Conservation (phyloP, 306 rosid genomes). For the Carpinus fangiana region DNA sequence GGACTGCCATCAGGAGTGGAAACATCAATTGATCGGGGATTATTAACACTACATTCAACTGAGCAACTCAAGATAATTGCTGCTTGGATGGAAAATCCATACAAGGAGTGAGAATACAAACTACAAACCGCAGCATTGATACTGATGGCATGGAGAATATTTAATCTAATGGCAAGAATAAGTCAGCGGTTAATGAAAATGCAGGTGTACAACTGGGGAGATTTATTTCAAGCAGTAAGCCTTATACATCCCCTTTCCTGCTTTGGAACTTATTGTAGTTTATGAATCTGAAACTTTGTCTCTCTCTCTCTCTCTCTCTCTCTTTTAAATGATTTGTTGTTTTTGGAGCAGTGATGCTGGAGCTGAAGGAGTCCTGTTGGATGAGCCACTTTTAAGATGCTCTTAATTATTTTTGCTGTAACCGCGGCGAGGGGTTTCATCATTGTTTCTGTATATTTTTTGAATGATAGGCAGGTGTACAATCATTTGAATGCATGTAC, state of each 20-base stretch:
- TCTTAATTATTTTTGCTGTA: constrained; percentile 35
- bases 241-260: constrained; percentile 13
- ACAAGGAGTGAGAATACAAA: constrained; percentile 23
- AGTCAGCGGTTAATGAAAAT: background rate
- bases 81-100: constrained; percentile 19
- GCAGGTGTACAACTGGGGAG: constrained; percentile 22
- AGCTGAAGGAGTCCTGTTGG: constrained; percentile 24
- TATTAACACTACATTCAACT: constrained; percentile 5
- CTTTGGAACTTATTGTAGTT: constrained; percentile 1
- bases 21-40: constrained; percentile 32
- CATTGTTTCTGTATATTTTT: constrained; percentile 23
- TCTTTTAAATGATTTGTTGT: constrained; percentile 8
- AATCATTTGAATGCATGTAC: background rate
- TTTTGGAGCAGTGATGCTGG: constrained; percentile 42
- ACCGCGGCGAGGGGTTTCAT: constrained; percentile 11
- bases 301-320: background rate
- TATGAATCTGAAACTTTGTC: constrained; percentile 11
- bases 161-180: constrained; percentile 3
- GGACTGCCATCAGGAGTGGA: constrained; percentile 48
- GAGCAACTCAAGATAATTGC: constrained; percentile 17
- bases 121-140: constrained; percentile 16
- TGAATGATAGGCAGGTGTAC: constrained; percentile 13
- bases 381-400: constrained; percentile 25
- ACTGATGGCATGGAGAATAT: constrained; percentile 20
- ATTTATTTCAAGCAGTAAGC: constrained; percentile 20